Evolutionary conservation across 2,329 filamentous ascomycete species (phyloP).

Genomic region (Aspergillus piperis): DNA sequence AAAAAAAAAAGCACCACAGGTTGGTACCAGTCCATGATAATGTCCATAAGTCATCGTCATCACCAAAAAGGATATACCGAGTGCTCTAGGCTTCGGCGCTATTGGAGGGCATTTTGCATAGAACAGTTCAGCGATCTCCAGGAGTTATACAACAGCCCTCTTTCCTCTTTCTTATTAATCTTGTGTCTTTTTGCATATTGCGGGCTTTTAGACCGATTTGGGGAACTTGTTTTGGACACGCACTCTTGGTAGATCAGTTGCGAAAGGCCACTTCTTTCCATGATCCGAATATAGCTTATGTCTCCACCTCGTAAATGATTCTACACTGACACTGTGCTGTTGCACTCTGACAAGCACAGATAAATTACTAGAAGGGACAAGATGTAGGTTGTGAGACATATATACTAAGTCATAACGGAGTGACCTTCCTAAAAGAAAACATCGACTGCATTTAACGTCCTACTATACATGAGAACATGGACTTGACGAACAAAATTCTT

Average conservation of each 20-base stretch:
- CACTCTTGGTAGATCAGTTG: no score
- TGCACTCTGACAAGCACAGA: no score
- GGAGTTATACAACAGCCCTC: slow-evolving; percentile 13
- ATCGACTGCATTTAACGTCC: not conserved
- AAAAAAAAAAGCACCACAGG: slow-evolving; percentile 15
- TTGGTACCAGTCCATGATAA: slow-evolving; percentile 16
- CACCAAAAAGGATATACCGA: slow-evolving; percentile 17
- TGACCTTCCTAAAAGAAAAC: not conserved
- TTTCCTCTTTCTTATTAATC: slow-evolving; percentile 6
- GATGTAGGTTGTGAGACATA: no score
- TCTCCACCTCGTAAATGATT: not conserved
- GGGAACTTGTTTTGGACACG: not conserved
- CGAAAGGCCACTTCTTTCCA: not conserved
- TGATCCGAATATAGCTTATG: no score
- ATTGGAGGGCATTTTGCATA: slow-evolving; percentile 24
- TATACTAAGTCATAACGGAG: no score
- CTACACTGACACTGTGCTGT: no score
- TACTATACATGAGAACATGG: not conserved
- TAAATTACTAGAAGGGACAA: no score
- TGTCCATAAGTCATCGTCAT: slow-evolving; percentile 13
- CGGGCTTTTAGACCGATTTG: slow-evolving; percentile 15
- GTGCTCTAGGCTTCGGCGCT: slow-evolving; percentile 10
- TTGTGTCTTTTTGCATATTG: slow-evolving; percentile 14
- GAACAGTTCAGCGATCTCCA: slow-evolving; percentile 22
- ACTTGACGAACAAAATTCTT: not conserved